Conservation (phyloP, 2,329 filamentous ascomycete species). For the Neocatenulostroma microsporum region DNA sequence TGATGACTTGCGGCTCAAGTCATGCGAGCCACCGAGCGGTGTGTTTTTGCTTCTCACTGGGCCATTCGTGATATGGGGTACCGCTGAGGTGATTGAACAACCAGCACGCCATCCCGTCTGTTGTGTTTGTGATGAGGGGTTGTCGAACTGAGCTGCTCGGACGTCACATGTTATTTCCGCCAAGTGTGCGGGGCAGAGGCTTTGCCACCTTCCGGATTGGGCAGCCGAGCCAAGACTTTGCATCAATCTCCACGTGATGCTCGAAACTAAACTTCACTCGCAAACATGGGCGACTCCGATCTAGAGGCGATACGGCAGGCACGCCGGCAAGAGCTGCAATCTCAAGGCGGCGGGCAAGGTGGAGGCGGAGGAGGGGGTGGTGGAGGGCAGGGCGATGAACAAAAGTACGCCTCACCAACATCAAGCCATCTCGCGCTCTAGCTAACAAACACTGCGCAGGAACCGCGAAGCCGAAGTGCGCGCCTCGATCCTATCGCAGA, state of each 20-base stretch:
- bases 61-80: too few species aligned
- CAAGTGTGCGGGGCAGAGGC: too few species aligned
- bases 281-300: constrained; percentile 56
- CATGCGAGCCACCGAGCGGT: too few species aligned
- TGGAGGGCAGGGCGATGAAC: constrained; percentile 52
- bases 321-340: constrained; percentile 85
- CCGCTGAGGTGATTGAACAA: too few species aligned
- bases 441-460: constrained; percentile 12
- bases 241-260: too few species aligned
- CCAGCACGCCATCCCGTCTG: constrained; percentile 5
- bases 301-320: constrained; percentile 79
- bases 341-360: constrained; percentile 47
- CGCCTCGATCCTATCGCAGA: constrained; percentile 73
- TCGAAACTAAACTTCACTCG: constrained; percentile 3
- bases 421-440: too few species aligned
- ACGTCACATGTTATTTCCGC: too few species aligned
- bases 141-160: too few species aligned
- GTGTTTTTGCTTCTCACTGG: too few species aligned
- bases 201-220: too few species aligned
- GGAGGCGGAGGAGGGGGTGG: constrained; percentile 31
- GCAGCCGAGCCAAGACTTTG: too few species aligned
- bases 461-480: constrained; percentile 58
- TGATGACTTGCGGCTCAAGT: too few species aligned
- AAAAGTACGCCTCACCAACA: constrained; percentile 44
- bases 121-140: constrained; percentile 1